These are phyloP conservation scores for Kodamaea ohmeri DNA, from an alignment of 1,139 yeast species.

Conservation along the genomic window DNA sequence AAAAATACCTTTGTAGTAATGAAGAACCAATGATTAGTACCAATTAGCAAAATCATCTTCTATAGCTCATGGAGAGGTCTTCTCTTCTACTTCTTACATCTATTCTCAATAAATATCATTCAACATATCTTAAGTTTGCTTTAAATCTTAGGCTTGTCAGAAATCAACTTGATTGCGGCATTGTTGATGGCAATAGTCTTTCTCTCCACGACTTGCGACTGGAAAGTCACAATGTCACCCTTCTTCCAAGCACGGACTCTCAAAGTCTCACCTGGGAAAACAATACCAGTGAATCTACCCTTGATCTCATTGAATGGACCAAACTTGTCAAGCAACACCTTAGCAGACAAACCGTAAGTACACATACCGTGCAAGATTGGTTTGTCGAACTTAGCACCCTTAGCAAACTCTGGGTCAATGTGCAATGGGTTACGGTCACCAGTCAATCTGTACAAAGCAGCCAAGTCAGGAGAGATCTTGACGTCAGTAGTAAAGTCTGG, in stretches of 20 bases:
- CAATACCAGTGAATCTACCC: constrained; percentile 88
- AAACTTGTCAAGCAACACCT: constrained; percentile 71
- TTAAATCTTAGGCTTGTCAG: constrained; percentile 44
- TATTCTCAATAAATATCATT: constrained; percentile 2
- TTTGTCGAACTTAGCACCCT: constrained; percentile 78
- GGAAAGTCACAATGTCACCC: constrained; percentile 69
- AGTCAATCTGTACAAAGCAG: constrained; percentile 85
- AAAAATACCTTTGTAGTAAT: no score
- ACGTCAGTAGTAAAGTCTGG: constrained; percentile 69
- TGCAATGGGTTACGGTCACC: constrained; percentile 97
- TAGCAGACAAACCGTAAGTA: constrained; percentile 78
- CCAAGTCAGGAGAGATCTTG: constrained; percentile 70
- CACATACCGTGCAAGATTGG: constrained; percentile 96
- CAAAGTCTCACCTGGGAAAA: constrained; percentile 95
- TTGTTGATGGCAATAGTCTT: constrained; percentile 76
- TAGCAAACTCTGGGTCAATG: constrained; percentile 88
- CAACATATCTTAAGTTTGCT: no score
- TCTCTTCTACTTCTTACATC: background rate
- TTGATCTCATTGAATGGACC: constrained; percentile 85
- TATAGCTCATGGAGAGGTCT: no score
- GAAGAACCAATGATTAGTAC: no score
- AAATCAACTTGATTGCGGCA: constrained; percentile 75
- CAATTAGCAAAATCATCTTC: no score
- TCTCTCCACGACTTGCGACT: constrained; percentile 79
- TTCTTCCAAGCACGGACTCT: constrained; percentile 83